A percentile compares a stretch with the other conserved stretches of the same genome.
Conservation (phyloP, 2,329 filamentous ascomycete species). For the Ceratocystis ficicola region DNA sequence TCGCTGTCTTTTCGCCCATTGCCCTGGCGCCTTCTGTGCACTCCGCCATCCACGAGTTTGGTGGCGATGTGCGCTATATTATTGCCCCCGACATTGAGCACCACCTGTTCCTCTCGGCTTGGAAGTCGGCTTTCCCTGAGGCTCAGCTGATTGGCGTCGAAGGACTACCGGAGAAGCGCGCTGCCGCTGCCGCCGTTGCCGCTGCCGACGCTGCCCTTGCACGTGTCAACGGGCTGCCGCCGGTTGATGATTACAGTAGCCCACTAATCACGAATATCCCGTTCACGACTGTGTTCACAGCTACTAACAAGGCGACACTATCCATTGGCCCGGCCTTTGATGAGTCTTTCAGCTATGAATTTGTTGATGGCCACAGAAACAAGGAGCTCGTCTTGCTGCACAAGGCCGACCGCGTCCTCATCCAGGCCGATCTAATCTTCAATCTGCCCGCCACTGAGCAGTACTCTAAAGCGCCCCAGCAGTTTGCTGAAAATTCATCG, state of each 20-base stretch:
- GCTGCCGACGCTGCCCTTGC: constrained; percentile 26
- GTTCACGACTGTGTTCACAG: constrained; percentile 58
- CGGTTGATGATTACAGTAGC: constrained; percentile 24
- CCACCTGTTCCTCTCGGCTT: constrained; percentile 82
- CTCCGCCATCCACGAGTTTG: constrained; percentile 49
- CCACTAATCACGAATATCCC: constrained; percentile 35
- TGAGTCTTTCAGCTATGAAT: constrained; percentile 74
- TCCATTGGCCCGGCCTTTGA: constrained; percentile 68
- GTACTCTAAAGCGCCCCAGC: constrained; percentile 45
- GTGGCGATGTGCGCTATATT: constrained; percentile 67
- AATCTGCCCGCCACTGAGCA: constrained; percentile 83
- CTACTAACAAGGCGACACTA: constrained; percentile 39
- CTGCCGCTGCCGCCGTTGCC: constrained; percentile 32
- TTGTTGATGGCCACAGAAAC: constrained; percentile 66
- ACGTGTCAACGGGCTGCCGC: constrained; percentile 36
- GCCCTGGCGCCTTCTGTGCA: constrained; percentile 66
- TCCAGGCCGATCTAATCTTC: constrained; percentile 85
- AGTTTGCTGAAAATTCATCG: background rate
- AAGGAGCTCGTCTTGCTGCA: constrained; percentile 82
- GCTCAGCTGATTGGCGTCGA: constrained; percentile 74
- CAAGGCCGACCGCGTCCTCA: constrained; percentile 63
- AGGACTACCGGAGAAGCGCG: constrained; percentile 72
- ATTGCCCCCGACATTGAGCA: constrained; percentile 83
- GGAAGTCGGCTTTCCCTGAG: constrained; percentile 65
- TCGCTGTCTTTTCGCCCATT: constrained; percentile 87